phyloP scores from a whole-genome alignment of 306 rosid species.

The Prunus campanulata region DNA sequence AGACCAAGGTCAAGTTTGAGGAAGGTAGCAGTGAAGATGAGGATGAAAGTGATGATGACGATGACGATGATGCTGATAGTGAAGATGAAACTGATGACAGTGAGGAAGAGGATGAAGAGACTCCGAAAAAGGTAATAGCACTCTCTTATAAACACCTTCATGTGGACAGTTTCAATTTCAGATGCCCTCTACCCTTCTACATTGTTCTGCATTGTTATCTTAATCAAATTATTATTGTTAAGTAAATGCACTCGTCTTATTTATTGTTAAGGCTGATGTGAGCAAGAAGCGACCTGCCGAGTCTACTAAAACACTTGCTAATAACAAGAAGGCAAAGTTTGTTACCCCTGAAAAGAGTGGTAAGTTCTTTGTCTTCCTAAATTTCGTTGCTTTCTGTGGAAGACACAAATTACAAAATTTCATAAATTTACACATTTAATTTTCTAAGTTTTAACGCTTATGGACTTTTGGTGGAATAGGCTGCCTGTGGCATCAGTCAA shows the following conservation, averaged over 20 bases:
- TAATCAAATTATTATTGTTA: neutral
- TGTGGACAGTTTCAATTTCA: neutral
- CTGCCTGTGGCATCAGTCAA: neutral
- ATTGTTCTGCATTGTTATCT: neutral
- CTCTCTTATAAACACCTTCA: neutral
- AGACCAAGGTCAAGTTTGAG: slow-evolving; percentile 30
- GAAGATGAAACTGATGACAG: slow-evolving; percentile 38
- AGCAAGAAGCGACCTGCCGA: slow-evolving; percentile 47
- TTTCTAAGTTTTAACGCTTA: no score
- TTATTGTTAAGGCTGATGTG: slow-evolving; percentile 33
- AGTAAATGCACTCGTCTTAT: neutral
- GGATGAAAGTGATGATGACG: slow-evolving; percentile 12
- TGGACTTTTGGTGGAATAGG: neutral
- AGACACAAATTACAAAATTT: neutral
- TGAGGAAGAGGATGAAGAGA: slow-evolving; percentile 45
- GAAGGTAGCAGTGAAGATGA: slow-evolving; percentile 30
- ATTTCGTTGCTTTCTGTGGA: neutral
- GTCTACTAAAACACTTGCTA: slow-evolving; percentile 36
- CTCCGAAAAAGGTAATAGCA: slow-evolving; percentile 46
- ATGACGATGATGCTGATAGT: neutral
- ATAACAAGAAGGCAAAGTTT: slow-evolving; percentile 59
- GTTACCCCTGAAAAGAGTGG: slow-evolving; percentile 62
- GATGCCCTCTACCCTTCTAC: neutral
- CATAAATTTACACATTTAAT: neutral
- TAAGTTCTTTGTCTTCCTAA: slow-evolving; percentile 22